A percentile compares a stretch with the other conserved stretches of the same genome.
These are phyloP conservation scores for Tricholoma saponaceum DNA, from an alignment of 768 basidiomycete genomes.

Conservation along the genomic window DNA sequence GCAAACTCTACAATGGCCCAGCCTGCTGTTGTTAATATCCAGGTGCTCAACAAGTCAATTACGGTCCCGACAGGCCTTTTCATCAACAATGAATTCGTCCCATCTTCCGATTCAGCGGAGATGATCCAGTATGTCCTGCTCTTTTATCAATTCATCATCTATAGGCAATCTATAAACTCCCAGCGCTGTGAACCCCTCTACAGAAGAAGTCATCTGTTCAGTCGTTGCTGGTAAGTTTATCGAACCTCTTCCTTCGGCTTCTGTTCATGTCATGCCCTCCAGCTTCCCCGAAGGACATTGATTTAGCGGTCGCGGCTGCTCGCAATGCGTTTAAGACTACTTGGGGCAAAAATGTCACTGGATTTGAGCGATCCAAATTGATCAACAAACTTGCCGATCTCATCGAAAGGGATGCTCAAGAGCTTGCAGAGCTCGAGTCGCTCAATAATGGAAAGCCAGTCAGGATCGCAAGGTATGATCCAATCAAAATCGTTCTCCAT, in stretches of 20 bases:
- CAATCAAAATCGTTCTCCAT: constrained; percentile 2
- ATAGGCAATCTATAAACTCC: constrained; percentile 20
- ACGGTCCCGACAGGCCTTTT: constrained; percentile 79
- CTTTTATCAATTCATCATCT: constrained; percentile 3
- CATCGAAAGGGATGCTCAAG: constrained; percentile 79
- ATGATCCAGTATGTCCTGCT: constrained; percentile 49
- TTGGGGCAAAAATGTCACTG: constrained; percentile 89
- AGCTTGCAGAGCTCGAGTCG: constrained; percentile 79
- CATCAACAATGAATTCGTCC: constrained; percentile 87
- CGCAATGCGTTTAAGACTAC: constrained; percentile 77
- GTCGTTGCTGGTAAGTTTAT: constrained; percentile 53
- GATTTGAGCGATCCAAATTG: constrained; percentile 74
- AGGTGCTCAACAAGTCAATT: constrained; percentile 44
- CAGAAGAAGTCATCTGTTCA: constrained; percentile 67
- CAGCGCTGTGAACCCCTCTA: constrained; percentile 79
- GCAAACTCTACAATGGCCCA: constrained; percentile 39
- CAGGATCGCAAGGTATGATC: constrained; percentile 36
- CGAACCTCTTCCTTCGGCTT: background rate
- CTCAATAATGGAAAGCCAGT: constrained; percentile 94
- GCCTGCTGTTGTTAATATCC: constrained; percentile 34
- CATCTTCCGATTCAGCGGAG: constrained; percentile 67
- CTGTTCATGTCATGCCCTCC: constrained; percentile 4
- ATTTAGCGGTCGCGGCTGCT: constrained; percentile 79
- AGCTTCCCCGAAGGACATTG: constrained; percentile 76
- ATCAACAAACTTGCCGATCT: constrained; percentile 86